phyloP scores from a whole-genome alignment of 2,329 filamentous ascomycete genomes.

The Allantophomopsis cytisporea region DNA sequence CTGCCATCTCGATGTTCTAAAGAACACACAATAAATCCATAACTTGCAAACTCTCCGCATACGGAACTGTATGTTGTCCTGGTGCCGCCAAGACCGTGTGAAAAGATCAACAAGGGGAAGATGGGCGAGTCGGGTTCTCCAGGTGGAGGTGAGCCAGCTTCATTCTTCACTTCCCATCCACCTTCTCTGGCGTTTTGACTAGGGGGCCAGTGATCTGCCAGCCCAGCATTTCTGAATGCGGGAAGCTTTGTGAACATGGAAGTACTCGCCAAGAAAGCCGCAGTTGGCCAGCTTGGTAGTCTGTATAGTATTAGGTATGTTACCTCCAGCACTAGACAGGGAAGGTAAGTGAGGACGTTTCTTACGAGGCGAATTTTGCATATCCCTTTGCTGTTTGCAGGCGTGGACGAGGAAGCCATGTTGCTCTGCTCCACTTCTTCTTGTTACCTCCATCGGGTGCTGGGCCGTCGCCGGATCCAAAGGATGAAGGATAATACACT shows the following conservation, averaged over 20 bases:
- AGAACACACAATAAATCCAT: conserved; percentile 50
- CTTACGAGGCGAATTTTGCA: conserved; percentile 35
- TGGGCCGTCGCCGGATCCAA: conserved; percentile 22
- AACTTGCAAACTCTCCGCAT: conserved; percentile 52
- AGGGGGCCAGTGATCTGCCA: conserved; percentile 40
- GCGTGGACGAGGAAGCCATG: conserved; percentile 48
- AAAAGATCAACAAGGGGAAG: conserved; percentile 53
- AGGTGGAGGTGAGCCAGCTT: conserved; percentile 23
- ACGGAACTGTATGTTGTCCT: conserved; percentile 47
- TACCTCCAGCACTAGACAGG: too few relatives aligned
- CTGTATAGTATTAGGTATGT: conserved; percentile 11
- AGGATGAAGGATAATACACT: conserved; percentile 48
- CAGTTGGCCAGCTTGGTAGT: conserved; percentile 30
- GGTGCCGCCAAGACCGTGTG: conserved; percentile 51
- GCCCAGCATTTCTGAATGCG: conserved; percentile 44
- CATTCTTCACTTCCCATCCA: conserved; percentile 25
- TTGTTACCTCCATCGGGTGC: conserved; percentile 22
- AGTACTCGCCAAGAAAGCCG: conserved; percentile 39
- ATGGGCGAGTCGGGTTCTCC: conserved; percentile 24
- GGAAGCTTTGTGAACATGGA: conserved; percentile 52
- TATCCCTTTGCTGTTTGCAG: conserved; percentile 43
- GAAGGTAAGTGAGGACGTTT: too few relatives aligned
- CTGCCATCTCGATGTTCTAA: conserved; percentile 54
- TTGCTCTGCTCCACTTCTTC: conserved; percentile 33
- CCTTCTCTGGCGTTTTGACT: conserved; percentile 21